Evolutionary conservation across 257 asterid species (phyloP).

Genomic region (Lantana camara): DNA sequence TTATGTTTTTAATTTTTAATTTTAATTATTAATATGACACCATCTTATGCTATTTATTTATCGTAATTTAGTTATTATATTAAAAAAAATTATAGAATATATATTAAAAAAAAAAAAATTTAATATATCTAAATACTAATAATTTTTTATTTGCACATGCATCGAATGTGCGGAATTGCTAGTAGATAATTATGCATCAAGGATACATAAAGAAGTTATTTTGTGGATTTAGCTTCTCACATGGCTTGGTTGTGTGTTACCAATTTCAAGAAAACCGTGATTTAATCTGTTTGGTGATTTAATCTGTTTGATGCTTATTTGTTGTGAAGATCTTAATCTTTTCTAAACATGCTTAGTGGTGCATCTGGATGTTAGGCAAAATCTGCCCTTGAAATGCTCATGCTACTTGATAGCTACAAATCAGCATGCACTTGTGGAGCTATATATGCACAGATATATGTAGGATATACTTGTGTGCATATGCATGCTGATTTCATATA

Average conservation of each 20-base stretch:
- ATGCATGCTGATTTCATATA: too few relatives aligned
- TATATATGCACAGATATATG: neutral
- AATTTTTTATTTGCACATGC: too few relatives aligned
- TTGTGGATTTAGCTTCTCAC: neutral
- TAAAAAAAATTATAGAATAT: too few relatives aligned
- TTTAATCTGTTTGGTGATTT: neutral
- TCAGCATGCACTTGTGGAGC: neutral
- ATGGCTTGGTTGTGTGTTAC: neutral
- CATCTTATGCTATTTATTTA: too few relatives aligned
- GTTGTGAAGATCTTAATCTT: conserved; percentile 8
- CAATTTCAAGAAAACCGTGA: neutral
- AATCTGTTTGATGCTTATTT: neutral
- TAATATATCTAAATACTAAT: too few relatives aligned
- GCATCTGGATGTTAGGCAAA: neutral
- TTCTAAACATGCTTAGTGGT: neutral
- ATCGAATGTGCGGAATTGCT: too few relatives aligned
- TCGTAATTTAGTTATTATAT: too few relatives aligned
- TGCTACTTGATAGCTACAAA: neutral
- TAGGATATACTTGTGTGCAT: too few relatives aligned
- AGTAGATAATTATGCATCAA: neutral
- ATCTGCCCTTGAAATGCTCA: neutral
- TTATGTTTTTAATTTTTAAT: too few relatives aligned
- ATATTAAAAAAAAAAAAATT: too few relatives aligned
- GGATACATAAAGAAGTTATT: neutral
- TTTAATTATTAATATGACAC: too few relatives aligned